Base-by-base conservation (phyloP, 129 eudicot genomes). In the Flaveria robusta region DNA sequence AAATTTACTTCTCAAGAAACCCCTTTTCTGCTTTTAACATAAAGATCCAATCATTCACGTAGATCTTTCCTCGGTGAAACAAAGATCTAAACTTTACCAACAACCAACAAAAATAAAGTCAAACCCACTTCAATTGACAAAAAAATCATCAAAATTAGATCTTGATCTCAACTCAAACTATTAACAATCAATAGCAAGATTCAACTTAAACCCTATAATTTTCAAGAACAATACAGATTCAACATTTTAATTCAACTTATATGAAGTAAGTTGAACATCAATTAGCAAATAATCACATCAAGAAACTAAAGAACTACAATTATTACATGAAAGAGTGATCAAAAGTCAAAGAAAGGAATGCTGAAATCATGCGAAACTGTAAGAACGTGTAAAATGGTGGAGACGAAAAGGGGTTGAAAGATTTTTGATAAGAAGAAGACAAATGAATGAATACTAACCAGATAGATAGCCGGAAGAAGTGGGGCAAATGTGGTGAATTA, bases 11-110 rank as follows among this genome's bases (percentile, higher is more conserved):
- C 58, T 46, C 45, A 74, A 67, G 51, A 69, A 26, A 64, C 79
- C 67, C 67, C 77, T 37, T 72, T 69, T 68, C 66, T 41, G 68
- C 55, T 34, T 66, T 55, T 18, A 71, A 67, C 68, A 29, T 66
- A 55, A 59, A 74, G 77, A 76, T 76, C 75, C 70, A 71, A 42
- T 26, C 45, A 68, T 39, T 66, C 70, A 18, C 39, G 13, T 4
- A 50, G 3, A n/a, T 15, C 4, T 56, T 74, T 29, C 20, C 20
- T 68, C 13, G 39, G 13, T 24, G 42, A 31, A 59, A 10, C 56
- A 58, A 82, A 74, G 77, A 84, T 84, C 87, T 73, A 84, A 72
- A 66, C 87, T 77, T 77, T 62, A 67, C 9, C 20, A 55, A 43
- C 51, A 5, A 73, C 29, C 71, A 63, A 74, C 27, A 62, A 39